Percentiles rank a stretch among this genome's conserved stretches.
These are phyloP conservation scores for Saccharomyces cerevisiae DNA, from an alignment of 805 yeast genomes.

Conservation along the genomic window DNA sequence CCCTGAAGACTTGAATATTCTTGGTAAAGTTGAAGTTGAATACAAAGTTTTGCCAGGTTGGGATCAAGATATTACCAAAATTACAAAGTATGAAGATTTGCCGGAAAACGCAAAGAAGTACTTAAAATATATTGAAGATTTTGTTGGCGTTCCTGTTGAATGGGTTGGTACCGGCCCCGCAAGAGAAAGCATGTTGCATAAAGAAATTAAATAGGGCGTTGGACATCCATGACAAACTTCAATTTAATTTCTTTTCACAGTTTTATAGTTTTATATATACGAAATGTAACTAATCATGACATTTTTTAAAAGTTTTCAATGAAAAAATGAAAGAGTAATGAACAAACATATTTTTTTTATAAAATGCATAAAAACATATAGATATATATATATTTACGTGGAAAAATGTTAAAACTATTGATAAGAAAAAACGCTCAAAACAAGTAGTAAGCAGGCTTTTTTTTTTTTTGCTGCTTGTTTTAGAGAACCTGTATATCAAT, in stretches of 20 bases:
- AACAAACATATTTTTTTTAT: background rate
- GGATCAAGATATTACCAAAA: conserved; percentile 72
- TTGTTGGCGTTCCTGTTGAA: conserved; percentile 71
- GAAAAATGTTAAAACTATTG: background rate
- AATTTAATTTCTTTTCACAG: background rate
- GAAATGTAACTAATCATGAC: background rate
- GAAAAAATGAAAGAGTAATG: background rate
- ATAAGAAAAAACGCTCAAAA: background rate
- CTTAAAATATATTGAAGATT: conserved; percentile 78
- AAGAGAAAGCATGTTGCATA: conserved; percentile 82
- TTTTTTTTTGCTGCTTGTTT: background rate
- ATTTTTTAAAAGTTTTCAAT: background rate
- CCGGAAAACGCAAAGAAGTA: conserved; percentile 85
- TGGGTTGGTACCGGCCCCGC: conserved; percentile 99
- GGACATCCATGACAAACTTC: background rate
- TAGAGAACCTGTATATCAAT: background rate
- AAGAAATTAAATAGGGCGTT: conserved; percentile 21
- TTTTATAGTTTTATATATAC: background rate
- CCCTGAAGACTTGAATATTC: conserved; percentile 82
- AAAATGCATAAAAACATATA: background rate
- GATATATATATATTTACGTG: background rate
- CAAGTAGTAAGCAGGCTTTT: background rate
- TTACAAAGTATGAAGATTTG: conserved; percentile 63
- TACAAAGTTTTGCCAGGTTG: conserved; percentile 93
- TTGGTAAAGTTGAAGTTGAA: conserved; percentile 87